Base-by-base conservation (phyloP, 352 stramenopile species). In the Blastocystis sp. region DNA sequence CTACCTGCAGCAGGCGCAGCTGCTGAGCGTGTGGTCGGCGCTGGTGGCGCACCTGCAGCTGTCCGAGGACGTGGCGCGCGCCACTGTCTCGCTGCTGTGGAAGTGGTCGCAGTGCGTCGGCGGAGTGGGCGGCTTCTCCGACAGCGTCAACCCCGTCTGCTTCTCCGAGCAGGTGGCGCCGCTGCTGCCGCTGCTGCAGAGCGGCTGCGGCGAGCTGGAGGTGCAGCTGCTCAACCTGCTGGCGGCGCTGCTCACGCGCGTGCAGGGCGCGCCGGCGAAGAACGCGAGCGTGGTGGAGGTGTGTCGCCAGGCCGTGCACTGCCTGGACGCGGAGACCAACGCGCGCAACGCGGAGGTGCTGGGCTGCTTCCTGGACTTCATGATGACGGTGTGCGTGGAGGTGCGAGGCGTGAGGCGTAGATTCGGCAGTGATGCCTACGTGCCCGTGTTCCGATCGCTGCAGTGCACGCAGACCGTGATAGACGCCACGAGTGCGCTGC, bases 361-460 rank as follows among this genome's bases (percentile, higher is more conserved):
- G 48, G 71, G 40, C 17, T 52, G 40, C 17, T 45, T 81, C 11
- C 43, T 81, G 17, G 71, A 81, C 48, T 81, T 81, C 48, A 81
- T 81, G 71, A 81, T 81, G 71, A 81, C 71, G n/a, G 66, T 81
- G 71, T 81, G 60, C 14, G 28, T 23, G 38, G 64, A 53, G 28
- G 45, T 5, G 28, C 14, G 28, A 2, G 0, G 17, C 2, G 5
- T 38, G 40, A 81, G 28, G 45, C 40, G 48, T 81, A 81, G 71
- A 66, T 81, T 81, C 53, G 71, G 71, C 17, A 41, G 45, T 62
- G 52, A 64, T 21, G n/a, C 17, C 9, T 81, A 62, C 41, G 56
- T 62, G 38, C 14, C 43, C 10, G 9, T 81, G 3, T 81, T 81
- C 23, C 48, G 41, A 53, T 38, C 41, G 10, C 41, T 81, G 28